Evolutionary conservation across 2,329 filamentous ascomycete species (phyloP), one percentile per base, ranked within the genome.

Genomic region (Aschersonia sp.): DNA sequence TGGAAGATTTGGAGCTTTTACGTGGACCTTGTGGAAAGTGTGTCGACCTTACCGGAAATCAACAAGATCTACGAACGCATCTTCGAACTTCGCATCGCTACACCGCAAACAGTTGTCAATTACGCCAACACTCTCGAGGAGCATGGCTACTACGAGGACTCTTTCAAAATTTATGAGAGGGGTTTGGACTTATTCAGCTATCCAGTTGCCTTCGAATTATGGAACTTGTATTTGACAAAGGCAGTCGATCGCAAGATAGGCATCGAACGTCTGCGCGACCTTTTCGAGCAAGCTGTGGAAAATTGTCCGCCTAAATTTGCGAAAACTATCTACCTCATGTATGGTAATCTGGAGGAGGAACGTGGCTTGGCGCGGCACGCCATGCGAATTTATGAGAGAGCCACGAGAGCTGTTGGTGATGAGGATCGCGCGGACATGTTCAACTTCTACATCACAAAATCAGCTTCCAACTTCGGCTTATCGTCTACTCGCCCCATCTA

Each of bases 1-100:
- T 98, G 92, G 92, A 98, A 97, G 64, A 69, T 98, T 9, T 98
- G 92, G 92, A 95, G 89, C 66, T 98, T 98, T 71, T 98, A 98
- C 58, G 89, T 98, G 41, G 92, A 98, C 62, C 77, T 98, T 1
- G 89, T 98, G 3, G 92, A 98, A 64, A 95, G 89, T 63, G 89
- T 96, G 32, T 84, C 85, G 51, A 87, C 85, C 0, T 67, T 98
- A 12, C 89, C 95, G 29, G 91, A 97, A 65, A 96, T 91, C 0
- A 86, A 81, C 62, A 91, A 88, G 62, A 83, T 97, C 2, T 98
- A 98, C 65, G 92, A 98, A 63, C 78, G 92, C 48, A 97, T 98
- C 58, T 98, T 98, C 61, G 94, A 98, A 66, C 80, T 98, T 51
- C 86, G 91, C 44, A 98, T 98, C 56, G 92, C 94, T 29, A 98